These are phyloP conservation scores for Trametes coccinea DNA, from an alignment of 768 basidiomycete genomes.

Conservation along the genomic window DNA sequence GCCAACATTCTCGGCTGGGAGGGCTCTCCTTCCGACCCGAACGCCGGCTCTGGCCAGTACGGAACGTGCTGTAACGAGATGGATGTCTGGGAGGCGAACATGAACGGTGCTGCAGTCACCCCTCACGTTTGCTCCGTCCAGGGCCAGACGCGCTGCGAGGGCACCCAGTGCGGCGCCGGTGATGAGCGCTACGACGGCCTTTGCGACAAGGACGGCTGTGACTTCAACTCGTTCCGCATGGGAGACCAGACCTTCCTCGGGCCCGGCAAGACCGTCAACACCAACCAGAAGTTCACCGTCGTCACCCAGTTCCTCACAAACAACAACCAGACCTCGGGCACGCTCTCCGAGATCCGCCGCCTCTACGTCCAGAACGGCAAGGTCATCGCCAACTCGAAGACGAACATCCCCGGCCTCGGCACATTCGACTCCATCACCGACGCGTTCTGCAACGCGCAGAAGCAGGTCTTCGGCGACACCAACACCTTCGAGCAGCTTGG, in stretches of 20 bases:
- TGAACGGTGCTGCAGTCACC: constrained; percentile 31
- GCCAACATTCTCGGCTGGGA: constrained; percentile 33
- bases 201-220: constrained; percentile 60
- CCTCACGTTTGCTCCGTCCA: constrained; percentile 37
- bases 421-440: constrained; percentile 49
- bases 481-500: constrained; percentile 44
- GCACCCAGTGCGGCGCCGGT: constrained; percentile 37
- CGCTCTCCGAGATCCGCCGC: constrained; percentile 54
- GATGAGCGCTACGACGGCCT: constrained; percentile 42
- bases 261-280: constrained; percentile 49
- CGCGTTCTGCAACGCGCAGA: constrained; percentile 48
- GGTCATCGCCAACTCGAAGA: constrained; percentile 53
- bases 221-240: constrained; percentile 65
- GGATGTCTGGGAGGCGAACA: constrained; percentile 40
- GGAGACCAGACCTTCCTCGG: constrained; percentile 51
- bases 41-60: constrained; percentile 32
- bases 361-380: constrained; percentile 55
- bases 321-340: constrained; percentile 46
- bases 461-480: constrained; percentile 46
- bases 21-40: constrained; percentile 25
- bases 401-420: constrained; percentile 47
- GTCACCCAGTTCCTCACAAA: constrained; percentile 59
- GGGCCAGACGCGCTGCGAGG: constrained; percentile 49
- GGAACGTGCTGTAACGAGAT: constrained; percentile 39
- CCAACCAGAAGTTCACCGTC: constrained; percentile 52